phyloP scores from a whole-genome alignment of 2,329 filamentous ascomycete genomes.

The Cryphonectria japonica region DNA sequence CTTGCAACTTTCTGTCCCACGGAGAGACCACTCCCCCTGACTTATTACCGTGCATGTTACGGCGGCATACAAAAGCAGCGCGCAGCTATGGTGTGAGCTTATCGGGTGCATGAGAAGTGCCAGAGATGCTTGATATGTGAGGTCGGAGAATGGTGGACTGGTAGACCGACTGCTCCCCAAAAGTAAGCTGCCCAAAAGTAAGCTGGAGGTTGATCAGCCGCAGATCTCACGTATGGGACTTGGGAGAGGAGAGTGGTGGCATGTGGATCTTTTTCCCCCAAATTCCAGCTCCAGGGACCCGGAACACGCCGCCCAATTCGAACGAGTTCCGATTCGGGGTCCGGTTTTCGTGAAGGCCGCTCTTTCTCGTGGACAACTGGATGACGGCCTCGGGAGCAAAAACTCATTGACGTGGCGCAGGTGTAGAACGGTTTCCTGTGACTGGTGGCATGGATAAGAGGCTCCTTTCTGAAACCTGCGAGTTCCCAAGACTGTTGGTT shows the following conservation, averaged over 20 bases:
- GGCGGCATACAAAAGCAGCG: slow-evolving; percentile 18
- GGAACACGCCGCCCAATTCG: slow-evolving; percentile 2
- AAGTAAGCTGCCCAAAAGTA: background rate
- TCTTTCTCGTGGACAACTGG: background rate
- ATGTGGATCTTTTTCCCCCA: background rate
- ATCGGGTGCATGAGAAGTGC: slow-evolving; percentile 16
- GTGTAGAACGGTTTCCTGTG: background rate
- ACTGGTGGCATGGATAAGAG: background rate
- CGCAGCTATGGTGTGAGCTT: slow-evolving; percentile 18
- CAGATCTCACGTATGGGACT: background rate
- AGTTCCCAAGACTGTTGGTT: slow-evolving; percentile 16
- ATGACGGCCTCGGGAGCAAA: background rate
- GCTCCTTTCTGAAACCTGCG: slow-evolving; percentile 5
- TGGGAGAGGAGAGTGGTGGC: background rate
- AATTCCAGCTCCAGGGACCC: background rate
- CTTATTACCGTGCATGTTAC: slow-evolving; percentile 14
- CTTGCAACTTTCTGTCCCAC: slow-evolving; percentile 3
- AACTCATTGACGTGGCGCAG: background rate
- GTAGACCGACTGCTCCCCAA: background rate
- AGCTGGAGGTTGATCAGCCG: slow-evolving; percentile 5
- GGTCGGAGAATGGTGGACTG: background rate
- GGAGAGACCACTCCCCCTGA: slow-evolving; percentile 14
- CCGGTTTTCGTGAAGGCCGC: background rate
- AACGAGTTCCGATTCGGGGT: background rate
- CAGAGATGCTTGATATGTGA: background rate